phyloP scores from a whole-genome alignment of 129 eudicot genomes.

The Arctium minus region DNA sequence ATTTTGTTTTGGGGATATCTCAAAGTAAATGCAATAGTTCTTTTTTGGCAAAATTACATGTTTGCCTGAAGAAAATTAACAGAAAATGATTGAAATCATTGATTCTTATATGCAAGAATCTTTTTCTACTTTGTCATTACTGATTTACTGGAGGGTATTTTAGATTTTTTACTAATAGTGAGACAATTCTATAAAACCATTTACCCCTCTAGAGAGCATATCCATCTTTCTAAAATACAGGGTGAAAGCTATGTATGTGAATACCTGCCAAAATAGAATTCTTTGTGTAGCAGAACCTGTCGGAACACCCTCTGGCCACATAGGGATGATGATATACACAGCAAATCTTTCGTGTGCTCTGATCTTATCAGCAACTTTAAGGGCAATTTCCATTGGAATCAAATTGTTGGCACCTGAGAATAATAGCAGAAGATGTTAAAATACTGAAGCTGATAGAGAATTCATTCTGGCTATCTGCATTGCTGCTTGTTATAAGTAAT shows the following conservation, averaged over 20 bases:
- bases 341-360: conserved; percentile 82
- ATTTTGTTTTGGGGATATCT: no score
- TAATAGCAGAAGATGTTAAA: background rate
- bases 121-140: background rate
- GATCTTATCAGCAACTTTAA: conserved; percentile 63
- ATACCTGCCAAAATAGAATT: conserved; percentile 86
- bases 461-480: background rate
- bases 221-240: background rate
- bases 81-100: no score
- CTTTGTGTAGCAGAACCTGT: conserved; percentile 80
- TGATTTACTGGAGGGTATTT: background rate
- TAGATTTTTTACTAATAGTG: background rate
- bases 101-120: background rate
- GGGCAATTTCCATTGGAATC: conserved; percentile 89
- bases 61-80: no score
- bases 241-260: background rate
- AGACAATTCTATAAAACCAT: background rate
- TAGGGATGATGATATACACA: conserved; percentile 81
- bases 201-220: background rate
- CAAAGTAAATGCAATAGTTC: no score
- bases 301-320: conserved; percentile 99
- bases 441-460: background rate
- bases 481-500: background rate
- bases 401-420: conserved; percentile 74
- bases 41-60: no score